Evolutionary conservation across 73 alveolate genomes (phyloP).

Genomic region (Paramecium biaurelia): DNA sequence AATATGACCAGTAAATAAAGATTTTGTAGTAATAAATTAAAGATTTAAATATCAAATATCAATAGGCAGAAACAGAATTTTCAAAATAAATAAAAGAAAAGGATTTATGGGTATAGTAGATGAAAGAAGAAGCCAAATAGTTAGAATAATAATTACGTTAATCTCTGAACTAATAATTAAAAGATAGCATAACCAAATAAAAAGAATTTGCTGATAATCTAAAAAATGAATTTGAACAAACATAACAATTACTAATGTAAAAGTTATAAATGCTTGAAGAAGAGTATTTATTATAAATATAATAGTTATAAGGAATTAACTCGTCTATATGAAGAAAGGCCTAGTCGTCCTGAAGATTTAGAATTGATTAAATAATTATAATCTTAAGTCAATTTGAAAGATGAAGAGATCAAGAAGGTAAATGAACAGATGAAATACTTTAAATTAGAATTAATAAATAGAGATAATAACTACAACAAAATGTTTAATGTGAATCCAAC

Average conservation of each 20-base stretch:
- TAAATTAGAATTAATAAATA: constrained; percentile 91
- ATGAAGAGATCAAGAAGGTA: constrained; percentile 77
- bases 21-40: constrained; percentile 30
- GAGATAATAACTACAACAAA: constrained; percentile 93
- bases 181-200: constrained; percentile 13
- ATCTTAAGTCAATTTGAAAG: constrained; percentile 69
- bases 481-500: constrained; percentile 68
- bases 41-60: background rate
- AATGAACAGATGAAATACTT: constrained; percentile 96
- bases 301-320: constrained; percentile 49
- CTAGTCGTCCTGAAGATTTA: constrained; percentile 58
- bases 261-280: constrained; percentile 50
- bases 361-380: constrained; percentile 68
- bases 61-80: background rate
- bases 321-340: constrained; percentile 55
- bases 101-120: constrained; percentile 42
- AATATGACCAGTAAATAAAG: background rate
- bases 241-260: background rate
- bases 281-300: constrained; percentile 9
- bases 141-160: background rate
- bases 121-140: constrained; percentile 50
- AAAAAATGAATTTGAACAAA: constrained; percentile 50
- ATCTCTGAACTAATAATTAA: background rate
- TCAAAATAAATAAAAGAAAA: background rate
- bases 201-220: constrained; percentile 52